These are phyloP conservation scores for Pyrenophora teres DNA, from an alignment of 2,329 filamentous ascomycete species.

Conservation along the genomic window DNA sequence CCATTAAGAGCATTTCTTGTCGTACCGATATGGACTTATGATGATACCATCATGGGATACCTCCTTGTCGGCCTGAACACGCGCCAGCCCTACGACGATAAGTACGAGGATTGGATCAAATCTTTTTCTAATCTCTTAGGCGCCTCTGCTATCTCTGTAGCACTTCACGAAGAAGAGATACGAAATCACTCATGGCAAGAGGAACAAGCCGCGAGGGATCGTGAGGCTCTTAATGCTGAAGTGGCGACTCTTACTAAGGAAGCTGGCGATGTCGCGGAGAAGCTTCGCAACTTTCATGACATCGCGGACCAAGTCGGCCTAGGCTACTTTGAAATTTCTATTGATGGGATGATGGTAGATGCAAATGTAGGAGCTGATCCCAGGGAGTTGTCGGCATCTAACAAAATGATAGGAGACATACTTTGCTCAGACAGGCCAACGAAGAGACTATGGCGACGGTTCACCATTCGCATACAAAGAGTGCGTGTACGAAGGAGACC, in stretches of 20 bases:
- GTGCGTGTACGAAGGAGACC: constrained; percentile 10
- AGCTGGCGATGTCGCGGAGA: constrained; percentile 6
- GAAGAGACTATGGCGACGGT: constrained; percentile 1
- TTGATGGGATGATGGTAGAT: constrained; percentile 13
- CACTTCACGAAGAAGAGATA: constrained; percentile 22
- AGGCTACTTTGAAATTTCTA: constrained; percentile 18
- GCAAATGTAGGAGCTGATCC: constrained; percentile 9
- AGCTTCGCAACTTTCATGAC: constrained; percentile 16
- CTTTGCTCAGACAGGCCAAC: constrained; percentile 13
- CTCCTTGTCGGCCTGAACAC: constrained; percentile 20
- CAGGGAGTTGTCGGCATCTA: not conserved
- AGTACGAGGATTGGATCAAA: constrained; percentile 23
- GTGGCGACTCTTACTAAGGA: constrained; percentile 15
- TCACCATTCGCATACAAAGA: constrained; percentile 14
- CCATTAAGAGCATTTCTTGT: constrained; percentile 9
- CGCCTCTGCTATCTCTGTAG: constrained; percentile 20
- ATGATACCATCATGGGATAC: constrained; percentile 7
- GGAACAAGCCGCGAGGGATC: constrained; percentile 21
- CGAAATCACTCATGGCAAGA: constrained; percentile 15
- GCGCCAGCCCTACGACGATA: constrained; percentile 22
- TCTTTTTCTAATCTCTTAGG: constrained; percentile 21
- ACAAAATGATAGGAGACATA: constrained; percentile 8
- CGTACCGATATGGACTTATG: constrained; percentile 11
- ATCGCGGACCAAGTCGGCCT: constrained; percentile 14
- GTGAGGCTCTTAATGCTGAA: constrained; percentile 19